Evolutionary conservation across 1,284 basidiomycete genomes (phyloP).

Genomic region (Ustilago nuda): DNA sequence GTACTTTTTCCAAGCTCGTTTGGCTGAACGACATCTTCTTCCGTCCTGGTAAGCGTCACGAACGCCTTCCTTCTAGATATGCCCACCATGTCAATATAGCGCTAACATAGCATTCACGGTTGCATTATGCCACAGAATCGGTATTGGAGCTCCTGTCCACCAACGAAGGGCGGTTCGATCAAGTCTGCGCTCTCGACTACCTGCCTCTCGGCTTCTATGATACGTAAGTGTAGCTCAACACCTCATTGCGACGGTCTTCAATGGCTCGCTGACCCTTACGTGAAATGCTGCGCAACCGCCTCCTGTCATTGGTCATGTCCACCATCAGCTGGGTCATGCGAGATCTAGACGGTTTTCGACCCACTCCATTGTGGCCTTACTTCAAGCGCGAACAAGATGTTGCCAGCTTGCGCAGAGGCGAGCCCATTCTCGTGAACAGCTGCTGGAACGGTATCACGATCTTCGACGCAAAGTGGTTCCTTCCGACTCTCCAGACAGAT

Average conservation of each 20-base stretch:
- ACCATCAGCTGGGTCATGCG: conserved; percentile 52
- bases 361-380: conserved; percentile 72
- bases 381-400: conserved; percentile 70
- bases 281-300: not conserved
- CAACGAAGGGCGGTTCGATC: conserved; percentile 72
- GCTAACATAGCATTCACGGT: conserved; percentile 35
- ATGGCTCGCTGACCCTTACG: not conserved
- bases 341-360: conserved; percentile 62
- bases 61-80: not conserved
- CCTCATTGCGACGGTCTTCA: not conserved
- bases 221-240: conserved; percentile 69
- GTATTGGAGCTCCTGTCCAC: conserved; percentile 73
- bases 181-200: conserved; percentile 75
- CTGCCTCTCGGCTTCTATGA: conserved; percentile 72
- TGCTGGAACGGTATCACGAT: conserved; percentile 77
- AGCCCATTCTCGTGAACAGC: conserved; percentile 71
- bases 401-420: conserved; percentile 68
- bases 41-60: conserved; percentile 17
- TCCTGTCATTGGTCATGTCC: conserved; percentile 29
- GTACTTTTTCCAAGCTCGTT: conserved; percentile 46
- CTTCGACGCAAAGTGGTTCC: conserved; percentile 72
- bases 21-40: conserved; percentile 60
- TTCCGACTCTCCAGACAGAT: not conserved
- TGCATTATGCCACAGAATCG: conserved; percentile 5
- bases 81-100: not conserved